These are phyloP conservation scores for Podila clonocystis DNA, from an alignment of 192 early-diverging fungal genomes.

Conservation along the genomic window DNA sequence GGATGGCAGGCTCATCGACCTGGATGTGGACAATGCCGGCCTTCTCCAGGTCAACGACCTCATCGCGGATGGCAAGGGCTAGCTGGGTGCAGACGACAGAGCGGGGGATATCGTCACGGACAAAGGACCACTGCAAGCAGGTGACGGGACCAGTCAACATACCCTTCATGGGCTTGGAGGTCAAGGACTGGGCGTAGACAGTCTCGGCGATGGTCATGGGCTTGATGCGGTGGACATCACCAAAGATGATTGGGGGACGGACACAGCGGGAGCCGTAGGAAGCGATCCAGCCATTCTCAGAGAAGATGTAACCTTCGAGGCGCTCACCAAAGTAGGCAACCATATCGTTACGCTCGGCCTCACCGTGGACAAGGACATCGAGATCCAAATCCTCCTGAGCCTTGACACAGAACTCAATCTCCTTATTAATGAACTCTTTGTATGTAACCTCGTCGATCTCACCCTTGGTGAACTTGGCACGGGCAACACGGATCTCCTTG, in stretches of 20 bases:
- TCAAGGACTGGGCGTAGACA: slow-evolving; percentile 89
- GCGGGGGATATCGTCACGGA: slow-evolving; percentile 95
- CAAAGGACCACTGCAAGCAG: slow-evolving; percentile 98
- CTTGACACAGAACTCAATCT: slow-evolving; percentile 85
- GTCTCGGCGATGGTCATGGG: slow-evolving; percentile 94
- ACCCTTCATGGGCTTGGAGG: slow-evolving; percentile 95
- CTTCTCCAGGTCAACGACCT: slow-evolving; percentile 92
- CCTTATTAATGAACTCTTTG: slow-evolving; percentile 82
- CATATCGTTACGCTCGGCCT: slow-evolving; percentile 96
- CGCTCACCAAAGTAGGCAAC: slow-evolving; percentile 98
- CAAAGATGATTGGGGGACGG: slow-evolving; percentile 97
- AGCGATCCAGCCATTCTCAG: slow-evolving; percentile 97
- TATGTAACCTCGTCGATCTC: slow-evolving; percentile 75
- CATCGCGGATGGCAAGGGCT: slow-evolving; percentile 95
- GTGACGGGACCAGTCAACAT: slow-evolving; percentile 99
- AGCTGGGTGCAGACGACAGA: slow-evolving; percentile 86
- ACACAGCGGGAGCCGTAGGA: slow-evolving; percentile 97
- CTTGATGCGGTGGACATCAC: slow-evolving; percentile 90
- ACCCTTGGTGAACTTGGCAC: slow-evolving; percentile 91
- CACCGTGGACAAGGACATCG: slow-evolving; percentile 98
- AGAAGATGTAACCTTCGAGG: slow-evolving; percentile 93
- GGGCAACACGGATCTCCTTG: slow-evolving; percentile 93
- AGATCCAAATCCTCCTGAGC: slow-evolving; percentile 91
- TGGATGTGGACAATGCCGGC: slow-evolving; percentile 96
- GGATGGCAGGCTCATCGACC: slow-evolving; percentile 99